Evolutionary conservation across 139 green algal genomes (phyloP).

Genomic region (Trebouxia sp.): DNA sequence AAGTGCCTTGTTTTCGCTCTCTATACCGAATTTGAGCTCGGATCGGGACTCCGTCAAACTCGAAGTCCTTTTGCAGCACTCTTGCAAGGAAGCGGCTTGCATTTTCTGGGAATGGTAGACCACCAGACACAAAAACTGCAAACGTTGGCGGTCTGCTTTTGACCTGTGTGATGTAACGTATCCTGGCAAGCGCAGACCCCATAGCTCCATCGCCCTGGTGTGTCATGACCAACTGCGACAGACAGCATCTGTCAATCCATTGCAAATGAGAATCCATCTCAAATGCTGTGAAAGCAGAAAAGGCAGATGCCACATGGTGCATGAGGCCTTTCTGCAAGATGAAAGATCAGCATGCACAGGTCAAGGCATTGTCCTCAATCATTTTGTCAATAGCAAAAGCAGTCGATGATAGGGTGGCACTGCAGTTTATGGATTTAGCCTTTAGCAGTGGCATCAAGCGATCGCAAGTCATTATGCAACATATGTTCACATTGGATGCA

Average conservation of each 20-base stretch:
- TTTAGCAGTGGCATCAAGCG: no score
- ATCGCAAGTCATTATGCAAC: no score
- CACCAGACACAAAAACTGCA: slow-evolving; percentile 61
- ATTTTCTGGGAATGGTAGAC: slow-evolving; percentile 24
- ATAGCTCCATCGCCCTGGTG: slow-evolving; percentile 11
- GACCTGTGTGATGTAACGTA: slow-evolving; percentile 69
- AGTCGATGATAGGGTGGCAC: no score
- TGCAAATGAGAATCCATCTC: background rate
- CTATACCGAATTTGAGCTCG: slow-evolving; percentile 37
- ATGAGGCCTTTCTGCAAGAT: no score
- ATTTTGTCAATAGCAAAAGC: no score
- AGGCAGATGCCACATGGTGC: background rate
- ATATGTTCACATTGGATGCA: no score
- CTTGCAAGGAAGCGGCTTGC: slow-evolving; percentile 48
- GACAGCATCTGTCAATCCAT: background rate
- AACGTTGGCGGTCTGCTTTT: slow-evolving; percentile 80
- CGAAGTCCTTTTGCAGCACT: slow-evolving; percentile 52
- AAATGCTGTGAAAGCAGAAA: background rate
- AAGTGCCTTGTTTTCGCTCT: background rate
- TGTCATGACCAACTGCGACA: slow-evolving; percentile 25
- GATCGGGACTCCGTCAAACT: slow-evolving; percentile 59
- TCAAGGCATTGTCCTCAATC: no score
- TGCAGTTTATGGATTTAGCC: no score
- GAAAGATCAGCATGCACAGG: no score
- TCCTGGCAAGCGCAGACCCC: slow-evolving; percentile 20